phyloP scores from a whole-genome alignment of 371 early-diverging fungal species.

The Catenaria anguillulae region DNA sequence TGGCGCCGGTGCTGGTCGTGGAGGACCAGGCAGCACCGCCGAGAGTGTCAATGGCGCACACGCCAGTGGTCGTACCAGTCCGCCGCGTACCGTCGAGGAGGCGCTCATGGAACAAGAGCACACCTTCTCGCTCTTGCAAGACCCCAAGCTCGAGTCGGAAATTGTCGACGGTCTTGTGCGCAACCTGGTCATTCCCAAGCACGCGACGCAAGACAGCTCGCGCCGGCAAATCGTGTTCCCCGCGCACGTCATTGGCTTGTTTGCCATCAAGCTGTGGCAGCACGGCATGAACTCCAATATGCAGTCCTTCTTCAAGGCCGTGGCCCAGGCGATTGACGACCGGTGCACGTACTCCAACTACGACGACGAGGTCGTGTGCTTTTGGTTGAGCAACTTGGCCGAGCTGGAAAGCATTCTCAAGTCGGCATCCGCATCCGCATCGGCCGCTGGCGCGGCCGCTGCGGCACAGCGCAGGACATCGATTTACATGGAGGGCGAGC shows the following conservation, averaged over 20 bases:
- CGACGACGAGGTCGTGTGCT: constrained; percentile 54
- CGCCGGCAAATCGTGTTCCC: constrained; percentile 62
- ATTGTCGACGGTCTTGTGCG: constrained; percentile 73
- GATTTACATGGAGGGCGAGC: constrained; percentile 4
- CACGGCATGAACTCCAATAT: constrained; percentile 65
- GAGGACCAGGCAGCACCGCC: too few relatives aligned
- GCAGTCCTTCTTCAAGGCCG: constrained; percentile 60
- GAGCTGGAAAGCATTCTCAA: constrained; percentile 54
- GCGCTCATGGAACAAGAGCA: constrained; percentile 17
- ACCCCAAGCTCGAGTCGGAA: constrained; percentile 68
- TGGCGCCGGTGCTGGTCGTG: background rate
- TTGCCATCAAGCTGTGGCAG: constrained; percentile 75
- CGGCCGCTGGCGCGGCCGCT: background rate
- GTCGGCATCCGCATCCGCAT: constrained; percentile 10
- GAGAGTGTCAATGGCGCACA: constrained; percentile 7
- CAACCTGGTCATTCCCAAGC: constrained; percentile 65
- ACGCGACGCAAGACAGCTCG: constrained; percentile 42
- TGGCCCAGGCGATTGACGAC: constrained; percentile 46
- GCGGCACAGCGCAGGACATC: background rate
- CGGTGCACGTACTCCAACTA: constrained; percentile 13
- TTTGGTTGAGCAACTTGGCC: constrained; percentile 89
- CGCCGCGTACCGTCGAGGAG: constrained; percentile 12
- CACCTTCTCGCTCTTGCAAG: constrained; percentile 29
- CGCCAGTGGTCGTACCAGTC: constrained; percentile 10
- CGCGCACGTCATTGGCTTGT: constrained; percentile 73